phyloP scores from a whole-genome alignment of 2,329 filamentous ascomycete genomes.

The Penicillium oxalicum region DNA sequence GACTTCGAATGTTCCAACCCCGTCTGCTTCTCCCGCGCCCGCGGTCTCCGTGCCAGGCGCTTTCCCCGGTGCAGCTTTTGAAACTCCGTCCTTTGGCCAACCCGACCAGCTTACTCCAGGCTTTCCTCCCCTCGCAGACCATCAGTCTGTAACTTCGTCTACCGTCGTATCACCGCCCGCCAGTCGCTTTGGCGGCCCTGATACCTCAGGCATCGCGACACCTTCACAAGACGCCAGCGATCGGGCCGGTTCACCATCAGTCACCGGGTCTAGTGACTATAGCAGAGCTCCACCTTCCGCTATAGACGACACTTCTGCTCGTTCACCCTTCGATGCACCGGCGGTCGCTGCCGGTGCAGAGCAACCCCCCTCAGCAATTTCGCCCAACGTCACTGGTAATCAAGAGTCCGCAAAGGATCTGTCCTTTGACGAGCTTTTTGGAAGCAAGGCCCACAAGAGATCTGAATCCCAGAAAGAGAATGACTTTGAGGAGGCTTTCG shows the following conservation, averaged over 20 bases:
- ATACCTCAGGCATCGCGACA: conserved; percentile 43
- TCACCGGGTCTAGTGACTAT: conserved; percentile 19
- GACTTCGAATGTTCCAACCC: conserved; percentile 51
- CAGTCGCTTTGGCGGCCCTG: conserved; percentile 53
- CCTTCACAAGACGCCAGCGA: conserved; percentile 38
- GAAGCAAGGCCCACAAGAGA: conserved; percentile 38
- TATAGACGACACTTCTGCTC: conserved; percentile 13
- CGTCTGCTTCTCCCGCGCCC: conserved; percentile 57
- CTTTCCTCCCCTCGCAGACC: conserved; percentile 63
- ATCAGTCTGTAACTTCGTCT: conserved; percentile 68
- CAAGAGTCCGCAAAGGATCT: conserved; percentile 28
- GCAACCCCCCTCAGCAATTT: conserved; percentile 39
- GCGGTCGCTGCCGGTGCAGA: conserved; percentile 15
- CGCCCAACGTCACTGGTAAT: conserved; percentile 28
- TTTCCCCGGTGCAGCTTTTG: conserved; percentile 20
- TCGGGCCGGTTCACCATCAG: conserved; percentile 26
- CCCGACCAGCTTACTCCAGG: conserved; percentile 72
- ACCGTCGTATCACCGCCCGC: conserved; percentile 69
- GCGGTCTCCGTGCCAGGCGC: conserved; percentile 22
- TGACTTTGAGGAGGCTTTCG: conserved; percentile 45
- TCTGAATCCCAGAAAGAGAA: conserved; percentile 43
- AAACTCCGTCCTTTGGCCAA: conserved; percentile 59
- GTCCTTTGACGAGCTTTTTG: conserved; percentile 45
- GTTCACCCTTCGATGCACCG: conserved; percentile 33
- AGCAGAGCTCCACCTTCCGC: conserved; percentile 12